A percentile compares a stretch with the other conserved stretches of the same genome.
Evolutionary conservation across 202 grass and related monocot species (phyloP).

Genomic region (Musa balbisiana): DNA sequence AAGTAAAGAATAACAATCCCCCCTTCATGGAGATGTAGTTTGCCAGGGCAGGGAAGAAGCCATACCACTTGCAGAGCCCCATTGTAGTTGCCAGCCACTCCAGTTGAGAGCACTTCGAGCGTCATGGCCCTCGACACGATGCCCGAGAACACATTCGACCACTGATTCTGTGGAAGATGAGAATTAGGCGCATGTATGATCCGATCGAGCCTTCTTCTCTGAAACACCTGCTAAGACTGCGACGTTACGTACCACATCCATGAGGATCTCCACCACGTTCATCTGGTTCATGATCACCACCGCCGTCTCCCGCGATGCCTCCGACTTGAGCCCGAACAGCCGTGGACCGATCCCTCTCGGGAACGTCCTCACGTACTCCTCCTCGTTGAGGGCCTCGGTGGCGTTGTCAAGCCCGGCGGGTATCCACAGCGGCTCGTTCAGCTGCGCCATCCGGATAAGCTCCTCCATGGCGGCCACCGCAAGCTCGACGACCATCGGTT

Average conservation of each 20-base stretch:
- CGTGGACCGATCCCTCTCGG: slow-evolving; percentile 44
- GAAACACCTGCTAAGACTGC: neutral
- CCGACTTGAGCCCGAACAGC: slow-evolving; percentile 68
- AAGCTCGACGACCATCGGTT: slow-evolving; percentile 77
- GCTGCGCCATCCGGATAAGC: slow-evolving; percentile 66
- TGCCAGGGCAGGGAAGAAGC: neutral
- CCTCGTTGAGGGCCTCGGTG: slow-evolving; percentile 54
- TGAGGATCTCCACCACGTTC: slow-evolving; percentile 93
- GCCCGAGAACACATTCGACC: slow-evolving; percentile 64
- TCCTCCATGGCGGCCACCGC: slow-evolving; percentile 96
- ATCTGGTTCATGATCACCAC: slow-evolving; percentile 94
- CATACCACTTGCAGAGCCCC: slow-evolving; percentile 94
- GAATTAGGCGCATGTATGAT: neutral
- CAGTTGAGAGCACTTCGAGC: slow-evolving; percentile 84
- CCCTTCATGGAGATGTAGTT: too few species aligned
- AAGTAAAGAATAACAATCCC: too few species aligned
- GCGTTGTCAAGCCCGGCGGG: slow-evolving; percentile 14
- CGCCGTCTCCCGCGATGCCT: slow-evolving; percentile 61
- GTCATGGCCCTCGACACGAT: slow-evolving; percentile 80
- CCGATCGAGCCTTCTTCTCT: neutral
- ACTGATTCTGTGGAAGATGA: slow-evolving; percentile 53
- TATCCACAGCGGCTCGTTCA: slow-evolving; percentile 66
- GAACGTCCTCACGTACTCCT: slow-evolving; percentile 67
- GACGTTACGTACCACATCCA: slow-evolving; percentile 60
- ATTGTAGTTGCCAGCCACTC: slow-evolving; percentile 85